Evolutionary conservation across 2,329 filamentous ascomycete species (phyloP).

Genomic region (Elsinoe perseae): DNA sequence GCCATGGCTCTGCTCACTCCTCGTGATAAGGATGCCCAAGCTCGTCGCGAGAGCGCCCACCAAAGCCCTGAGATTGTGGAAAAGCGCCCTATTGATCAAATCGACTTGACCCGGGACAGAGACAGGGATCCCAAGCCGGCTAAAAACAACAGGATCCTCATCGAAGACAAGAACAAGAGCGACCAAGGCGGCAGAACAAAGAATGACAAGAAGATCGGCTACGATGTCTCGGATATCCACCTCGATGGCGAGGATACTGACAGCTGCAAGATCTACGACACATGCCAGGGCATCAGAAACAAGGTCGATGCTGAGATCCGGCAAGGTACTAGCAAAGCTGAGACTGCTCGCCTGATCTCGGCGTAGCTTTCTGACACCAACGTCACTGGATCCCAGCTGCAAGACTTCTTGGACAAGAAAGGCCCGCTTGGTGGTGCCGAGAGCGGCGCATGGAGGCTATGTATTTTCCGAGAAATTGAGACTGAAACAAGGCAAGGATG

Average conservation of each 20-base stretch:
- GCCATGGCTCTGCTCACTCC: conserved; percentile 1
- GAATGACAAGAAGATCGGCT: background rate
- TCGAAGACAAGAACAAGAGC: background rate
- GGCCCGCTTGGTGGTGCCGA: conserved; percentile 44
- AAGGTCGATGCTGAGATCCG: conserved; percentile 48
- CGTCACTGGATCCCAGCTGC: conserved; percentile 40
- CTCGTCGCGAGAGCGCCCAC: background rate
- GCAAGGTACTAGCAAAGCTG: conserved; percentile 44
- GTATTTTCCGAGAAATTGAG: conserved; percentile 54
- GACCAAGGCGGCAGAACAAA: background rate
- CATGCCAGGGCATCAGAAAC: conserved; percentile 50
- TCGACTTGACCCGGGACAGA: background rate
- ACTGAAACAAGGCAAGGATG: conserved; percentile 46
- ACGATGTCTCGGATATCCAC: conserved; percentile 2
- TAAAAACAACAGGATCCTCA: conserved; percentile 13
- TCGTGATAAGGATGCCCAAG: background rate
- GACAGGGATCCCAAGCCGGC: background rate
- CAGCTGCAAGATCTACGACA: conserved; percentile 46
- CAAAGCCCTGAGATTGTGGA: background rate
- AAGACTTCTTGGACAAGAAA: conserved; percentile 45
- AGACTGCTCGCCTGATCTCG: conserved; percentile 44
- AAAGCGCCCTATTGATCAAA: background rate
- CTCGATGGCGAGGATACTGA: conserved; percentile 38
- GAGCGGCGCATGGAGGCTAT: conserved; percentile 44
- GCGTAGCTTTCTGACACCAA: conserved; percentile 33